Conservation (phyloP, 2,329 filamentous ascomycete species). For the Paecilomyces variotii region DNA sequence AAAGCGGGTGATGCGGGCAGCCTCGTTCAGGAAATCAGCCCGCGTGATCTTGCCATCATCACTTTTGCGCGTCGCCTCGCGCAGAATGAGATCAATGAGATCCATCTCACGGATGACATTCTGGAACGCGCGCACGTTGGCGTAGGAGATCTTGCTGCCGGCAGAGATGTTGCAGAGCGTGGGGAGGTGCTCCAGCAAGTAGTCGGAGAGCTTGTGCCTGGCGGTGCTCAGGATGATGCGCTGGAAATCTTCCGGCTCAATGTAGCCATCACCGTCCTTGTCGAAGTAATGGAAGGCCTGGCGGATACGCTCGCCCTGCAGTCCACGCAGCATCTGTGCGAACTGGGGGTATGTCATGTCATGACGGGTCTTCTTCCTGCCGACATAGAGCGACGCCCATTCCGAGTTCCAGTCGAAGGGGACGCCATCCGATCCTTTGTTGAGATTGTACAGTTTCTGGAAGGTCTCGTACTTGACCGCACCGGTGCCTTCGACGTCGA, state of each 20-base stretch:
- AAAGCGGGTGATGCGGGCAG: constrained; percentile 82
- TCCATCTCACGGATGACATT: constrained; percentile 99
- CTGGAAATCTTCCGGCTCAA: constrained; percentile 87
- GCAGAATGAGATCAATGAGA: constrained; percentile 85
- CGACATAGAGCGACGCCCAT: constrained; percentile 92
- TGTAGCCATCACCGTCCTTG: constrained; percentile 86
- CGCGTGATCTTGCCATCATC: constrained; percentile 87
- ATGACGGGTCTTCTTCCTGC: constrained; percentile 78
- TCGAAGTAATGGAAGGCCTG: constrained; percentile 93
- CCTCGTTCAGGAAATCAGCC: constrained; percentile 90
- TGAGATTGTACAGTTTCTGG: constrained; percentile 73
- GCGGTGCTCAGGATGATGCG: constrained; percentile 91
- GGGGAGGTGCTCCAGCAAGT: constrained; percentile 81
- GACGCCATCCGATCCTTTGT: constrained; percentile 76
- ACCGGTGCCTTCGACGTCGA: constrained; percentile 78
- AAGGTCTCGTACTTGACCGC: constrained; percentile 86
- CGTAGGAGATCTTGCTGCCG: constrained; percentile 91
- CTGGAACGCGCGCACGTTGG: constrained; percentile 94
- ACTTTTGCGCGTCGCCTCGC: constrained; percentile 76
- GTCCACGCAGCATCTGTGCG: constrained; percentile 90
- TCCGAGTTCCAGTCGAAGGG: constrained; percentile 97
- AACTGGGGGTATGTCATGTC: constrained; percentile 94
- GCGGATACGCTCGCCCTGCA: constrained; percentile 91
- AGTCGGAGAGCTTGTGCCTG: constrained; percentile 93
- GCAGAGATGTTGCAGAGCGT: constrained; percentile 91